Evolutionary conservation across 371 early-diverging fungal species (phyloP), one percentile per base, ranked within the genome.

Genomic region (Conidiobolus coronatus): DNA sequence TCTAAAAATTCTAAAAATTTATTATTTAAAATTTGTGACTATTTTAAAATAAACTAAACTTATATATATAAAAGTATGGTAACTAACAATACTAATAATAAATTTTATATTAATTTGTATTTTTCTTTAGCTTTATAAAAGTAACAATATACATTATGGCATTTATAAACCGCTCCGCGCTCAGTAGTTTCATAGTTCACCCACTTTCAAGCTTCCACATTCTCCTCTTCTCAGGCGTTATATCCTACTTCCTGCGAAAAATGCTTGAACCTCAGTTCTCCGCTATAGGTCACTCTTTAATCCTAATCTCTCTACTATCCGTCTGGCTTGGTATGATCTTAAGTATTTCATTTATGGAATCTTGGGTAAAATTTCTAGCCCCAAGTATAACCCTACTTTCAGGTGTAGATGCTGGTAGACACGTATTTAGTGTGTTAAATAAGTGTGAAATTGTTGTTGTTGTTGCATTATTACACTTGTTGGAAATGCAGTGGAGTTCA

Each of bases 401-500:
- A 14, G 40, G 37, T 11, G 24, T 47, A 15, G 48, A 47, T 40
- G 40, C 22, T 14, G 40, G 48, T 15, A 17, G 48, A 11, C 48
- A 47, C 18, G 48, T 47, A 2, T 47, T 47, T 21, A 22, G 23
- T 2, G 22, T n/a, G 2, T 8, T 47, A 6, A 47, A 47, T 37
- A 47, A 47, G 23, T 12, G 36, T 15, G 48, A 47, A 40, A 47
- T 47, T 24, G 13, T 18, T 14, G 18, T 47, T 39, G n/a, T 20
- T 13, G 29, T 47, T 6, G 22, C 24, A 21, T 4, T 47, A 8
- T 24, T 47, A 13, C 48, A 47, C 17, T 15, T 47, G 12, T 24
- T 47, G 1, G 48, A 47, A 29, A 47, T 47, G 48, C 48, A 47
- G 17, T 47, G 48, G 48, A 47, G 38, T 7, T 37, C 36, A 2